phyloP scores from a whole-genome alignment of 2,329 filamentous ascomycete genomes.

The Scedosporium minutisporum region DNA sequence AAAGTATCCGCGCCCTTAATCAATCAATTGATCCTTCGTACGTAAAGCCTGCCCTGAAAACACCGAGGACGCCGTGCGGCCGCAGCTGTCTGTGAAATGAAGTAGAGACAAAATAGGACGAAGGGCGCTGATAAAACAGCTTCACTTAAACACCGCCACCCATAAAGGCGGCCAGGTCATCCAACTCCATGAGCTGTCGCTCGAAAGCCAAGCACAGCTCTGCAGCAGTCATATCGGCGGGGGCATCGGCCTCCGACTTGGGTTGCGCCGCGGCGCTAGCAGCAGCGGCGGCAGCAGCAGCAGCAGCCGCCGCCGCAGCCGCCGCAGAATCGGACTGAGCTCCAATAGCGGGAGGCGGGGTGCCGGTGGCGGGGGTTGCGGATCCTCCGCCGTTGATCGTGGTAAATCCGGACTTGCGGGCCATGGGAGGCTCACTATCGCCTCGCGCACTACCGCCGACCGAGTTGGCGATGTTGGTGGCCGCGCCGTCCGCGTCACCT shows the following conservation, averaged over 20 bases:
- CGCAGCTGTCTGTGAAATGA: not conserved
- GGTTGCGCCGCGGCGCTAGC: conserved; percentile 5
- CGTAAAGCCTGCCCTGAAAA: not conserved
- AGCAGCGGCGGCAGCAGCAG: conserved; percentile 3
- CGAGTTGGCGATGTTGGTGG: conserved; percentile 25
- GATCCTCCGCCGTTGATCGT: conserved; percentile 47
- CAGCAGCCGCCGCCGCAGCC: not conserved
- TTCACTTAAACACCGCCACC: conserved; percentile 44
- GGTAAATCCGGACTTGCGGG: conserved; percentile 43
- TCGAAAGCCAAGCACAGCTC: conserved; percentile 51
- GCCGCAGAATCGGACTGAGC: not conserved
- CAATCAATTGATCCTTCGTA: no score
- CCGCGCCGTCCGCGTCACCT: conserved; percentile 47
- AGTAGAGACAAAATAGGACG: not conserved
- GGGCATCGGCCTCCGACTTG: conserved; percentile 9
- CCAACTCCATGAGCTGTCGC: conserved; percentile 48
- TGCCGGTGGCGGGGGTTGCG: conserved; percentile 36
- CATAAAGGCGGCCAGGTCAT: conserved; percentile 54
- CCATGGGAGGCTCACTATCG: conserved; percentile 37
- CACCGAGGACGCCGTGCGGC: not conserved
- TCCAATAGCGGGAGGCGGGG: conserved; percentile 26
- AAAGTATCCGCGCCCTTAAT: no score
- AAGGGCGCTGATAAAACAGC: no score
- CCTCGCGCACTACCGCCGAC: conserved; percentile 29
- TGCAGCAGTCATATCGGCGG: conserved; percentile 45